phyloP scores from a whole-genome alignment of 2,329 filamentous ascomycete species.

The Elsinoe ampelina region DNA sequence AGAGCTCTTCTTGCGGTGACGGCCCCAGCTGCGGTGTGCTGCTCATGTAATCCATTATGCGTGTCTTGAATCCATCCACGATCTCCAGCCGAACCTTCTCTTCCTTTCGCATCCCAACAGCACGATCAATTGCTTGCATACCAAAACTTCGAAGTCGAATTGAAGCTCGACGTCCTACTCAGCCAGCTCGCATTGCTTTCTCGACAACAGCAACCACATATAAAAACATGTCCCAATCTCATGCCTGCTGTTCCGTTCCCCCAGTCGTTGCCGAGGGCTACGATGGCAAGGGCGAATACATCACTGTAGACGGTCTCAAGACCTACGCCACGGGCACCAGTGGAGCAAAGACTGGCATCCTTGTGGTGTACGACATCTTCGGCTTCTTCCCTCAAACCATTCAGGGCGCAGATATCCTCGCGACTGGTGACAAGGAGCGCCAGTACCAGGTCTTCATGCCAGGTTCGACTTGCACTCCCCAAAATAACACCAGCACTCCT shows the following conservation, averaged over 20 bases:
- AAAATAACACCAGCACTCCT: neutral
- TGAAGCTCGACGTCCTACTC: neutral
- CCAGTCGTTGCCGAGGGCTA: slow-evolving; percentile 43
- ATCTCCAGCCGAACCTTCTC: neutral
- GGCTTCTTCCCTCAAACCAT: slow-evolving; percentile 52
- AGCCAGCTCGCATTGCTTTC: neutral
- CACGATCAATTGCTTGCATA: neutral
- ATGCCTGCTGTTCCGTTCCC: slow-evolving; percentile 41
- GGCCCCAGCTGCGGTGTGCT: neutral
- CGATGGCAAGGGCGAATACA: slow-evolving; percentile 49
- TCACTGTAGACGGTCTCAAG: slow-evolving; percentile 51
- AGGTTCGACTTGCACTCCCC: slow-evolving; percentile 12
- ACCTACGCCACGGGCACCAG: slow-evolving; percentile 52
- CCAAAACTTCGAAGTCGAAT: neutral
- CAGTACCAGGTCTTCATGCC: slow-evolving; percentile 84
- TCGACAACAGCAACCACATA: neutral
- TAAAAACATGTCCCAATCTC: slow-evolving; percentile 22
- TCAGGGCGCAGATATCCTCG: slow-evolving; percentile 55
- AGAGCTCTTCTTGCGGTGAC: neutral
- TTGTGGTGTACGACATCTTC: slow-evolving; percentile 55
- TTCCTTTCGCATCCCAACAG: neutral
- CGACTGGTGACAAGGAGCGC: slow-evolving; percentile 52
- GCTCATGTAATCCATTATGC: slow-evolving; percentile 11
- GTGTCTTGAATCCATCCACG: neutral
- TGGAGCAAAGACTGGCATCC: slow-evolving; percentile 47